Base-by-base conservation (phyloP, 169 alveolate genomes). In the Plasmodium ovale region DNA sequence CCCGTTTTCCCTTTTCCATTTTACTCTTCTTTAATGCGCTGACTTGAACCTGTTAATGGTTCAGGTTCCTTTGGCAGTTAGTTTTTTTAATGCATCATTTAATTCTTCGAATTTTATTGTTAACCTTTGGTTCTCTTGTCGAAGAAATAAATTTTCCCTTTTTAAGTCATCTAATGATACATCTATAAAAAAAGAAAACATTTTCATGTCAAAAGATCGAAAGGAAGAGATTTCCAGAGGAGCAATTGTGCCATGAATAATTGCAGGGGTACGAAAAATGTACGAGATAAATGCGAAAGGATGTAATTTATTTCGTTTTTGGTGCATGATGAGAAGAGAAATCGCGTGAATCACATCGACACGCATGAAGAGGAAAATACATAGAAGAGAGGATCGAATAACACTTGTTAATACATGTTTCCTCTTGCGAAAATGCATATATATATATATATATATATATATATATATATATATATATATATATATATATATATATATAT, bases 91-190 rank as follows among this genome's bases (percentile, higher is more conserved):
- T 39, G 89, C 49, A 25, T 79, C 71, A 79, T 79, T 79, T 16
- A 79, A 35, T 65, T 79, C 89, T 49, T 79, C 67, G 49, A 79
- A 67, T 44, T 64, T 64, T 54, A 51, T 79, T 47, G 74, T 79
- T 79, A 79, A 44, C 14, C 42, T 79, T 54, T 64, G 65, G 53
- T 79, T 79, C 65, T 79, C 89, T 58, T 79, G 44, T 4, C 89
- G 65, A 25, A 79, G 82, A 56, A 65, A 79, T 42, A 19, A 31
- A 79, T 79, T 79, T 39, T 79, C 89, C 29, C 58, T n/a, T 35
- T 79, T 79, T 58, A 79, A 56, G 0, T 79, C 89, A 9, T 79
- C 82, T 19, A 79, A 4, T 14, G 89, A 60, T 3, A 79, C 54
- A 42, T 79, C 89, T 79, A 56, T 56, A 21, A n/a, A 39, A 37